A percentile compares a stretch with the other conserved stretches of the same genome.
phyloP scores from a whole-genome alignment of 2,329 filamentous ascomycete genomes.

The Cordyceps cicadae region DNA sequence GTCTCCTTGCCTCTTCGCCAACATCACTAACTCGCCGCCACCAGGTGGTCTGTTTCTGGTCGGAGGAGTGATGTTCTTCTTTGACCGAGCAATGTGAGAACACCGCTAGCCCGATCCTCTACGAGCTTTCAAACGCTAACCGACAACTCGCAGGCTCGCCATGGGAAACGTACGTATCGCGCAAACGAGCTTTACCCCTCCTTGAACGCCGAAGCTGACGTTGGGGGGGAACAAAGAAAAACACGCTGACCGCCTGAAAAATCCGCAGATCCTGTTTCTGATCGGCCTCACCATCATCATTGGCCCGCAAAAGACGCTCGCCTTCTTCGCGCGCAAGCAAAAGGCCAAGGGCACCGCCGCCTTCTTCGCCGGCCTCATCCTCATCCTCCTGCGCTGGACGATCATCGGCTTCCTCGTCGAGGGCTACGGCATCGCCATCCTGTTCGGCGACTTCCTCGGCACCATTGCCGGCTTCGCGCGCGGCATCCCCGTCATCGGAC shows the following conservation, averaged over 20 bases:
- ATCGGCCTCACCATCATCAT: slow-evolving; percentile 95
- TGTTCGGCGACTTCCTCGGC: slow-evolving; percentile 94
- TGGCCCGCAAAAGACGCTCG: slow-evolving; percentile 78
- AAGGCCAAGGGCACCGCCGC: slow-evolving; percentile 88
- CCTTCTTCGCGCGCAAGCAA: slow-evolving; percentile 90
- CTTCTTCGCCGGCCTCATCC: slow-evolving; percentile 71
- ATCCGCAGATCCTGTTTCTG: slow-evolving; percentile 80
- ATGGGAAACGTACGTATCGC: slow-evolving; percentile 77
- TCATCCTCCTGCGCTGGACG: slow-evolving; percentile 88
- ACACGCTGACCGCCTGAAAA: background rate
- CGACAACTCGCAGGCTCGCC: slow-evolving; percentile 56
- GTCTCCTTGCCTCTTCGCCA: slow-evolving; percentile 5
- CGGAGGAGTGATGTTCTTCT: slow-evolving; percentile 91
- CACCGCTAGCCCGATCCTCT: background rate
- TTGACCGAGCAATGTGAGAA: slow-evolving; percentile 85
- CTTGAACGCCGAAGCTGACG: slow-evolving; percentile 9
- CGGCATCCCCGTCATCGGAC: slow-evolving; percentile 75
- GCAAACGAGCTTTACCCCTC: slow-evolving; percentile 9
- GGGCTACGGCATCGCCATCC: slow-evolving; percentile 81
- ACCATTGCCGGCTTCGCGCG: slow-evolving; percentile 85
- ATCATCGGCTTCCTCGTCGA: slow-evolving; percentile 86
- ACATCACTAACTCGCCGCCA: slow-evolving; percentile 13
- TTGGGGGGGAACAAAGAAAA: background rate
- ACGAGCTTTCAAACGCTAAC: slow-evolving; percentile 10
- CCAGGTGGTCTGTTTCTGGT: slow-evolving; percentile 89